Conservation (phyloP, 192 early-diverging fungal genomes). For the Rhizophagus sp. region DNA sequence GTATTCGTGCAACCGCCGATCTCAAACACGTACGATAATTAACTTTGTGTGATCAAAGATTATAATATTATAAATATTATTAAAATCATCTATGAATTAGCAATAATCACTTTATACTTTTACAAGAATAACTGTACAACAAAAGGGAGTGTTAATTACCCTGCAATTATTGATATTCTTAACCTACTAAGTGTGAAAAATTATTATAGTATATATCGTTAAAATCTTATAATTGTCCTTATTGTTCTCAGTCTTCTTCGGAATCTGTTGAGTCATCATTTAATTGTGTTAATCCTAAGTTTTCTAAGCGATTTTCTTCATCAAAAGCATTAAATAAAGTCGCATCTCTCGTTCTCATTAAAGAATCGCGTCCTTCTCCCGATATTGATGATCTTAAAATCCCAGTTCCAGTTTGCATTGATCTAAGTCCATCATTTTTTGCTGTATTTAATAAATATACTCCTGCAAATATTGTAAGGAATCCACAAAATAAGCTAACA, state of each 20-base stretch:
- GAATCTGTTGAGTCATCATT: constrained; percentile 33
- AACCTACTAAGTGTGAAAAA: neutral
- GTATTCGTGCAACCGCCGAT: too few relatives aligned
- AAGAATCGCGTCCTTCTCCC: constrained; percentile 40
- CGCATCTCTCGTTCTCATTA: constrained; percentile 48
- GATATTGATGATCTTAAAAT: constrained; percentile 28
- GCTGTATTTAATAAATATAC: constrained; percentile 80
- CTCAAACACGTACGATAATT: too few relatives aligned
- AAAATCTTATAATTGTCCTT: constrained; percentile 2
- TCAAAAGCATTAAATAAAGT: constrained; percentile 46
- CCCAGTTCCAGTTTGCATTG: constrained; percentile 34
- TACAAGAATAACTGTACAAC: neutral
- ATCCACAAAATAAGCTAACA: constrained; percentile 84
- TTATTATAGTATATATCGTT: neutral
- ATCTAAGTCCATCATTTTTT: constrained; percentile 26
- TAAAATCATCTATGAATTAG: too few relatives aligned
- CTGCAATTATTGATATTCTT: neutral
- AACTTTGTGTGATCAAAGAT: too few relatives aligned
- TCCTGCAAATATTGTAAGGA: constrained; percentile 90
- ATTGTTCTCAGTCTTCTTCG: constrained; percentile 30
- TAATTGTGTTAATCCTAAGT: constrained; percentile 45
- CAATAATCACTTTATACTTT: neutral
- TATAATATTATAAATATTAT: too few relatives aligned
- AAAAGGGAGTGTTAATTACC: too few relatives aligned
- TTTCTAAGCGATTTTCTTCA: constrained; percentile 38